phyloP scores from a whole-genome alignment of 495 filamentous ascomycete genomes.

The Tuber melanosporum region DNA sequence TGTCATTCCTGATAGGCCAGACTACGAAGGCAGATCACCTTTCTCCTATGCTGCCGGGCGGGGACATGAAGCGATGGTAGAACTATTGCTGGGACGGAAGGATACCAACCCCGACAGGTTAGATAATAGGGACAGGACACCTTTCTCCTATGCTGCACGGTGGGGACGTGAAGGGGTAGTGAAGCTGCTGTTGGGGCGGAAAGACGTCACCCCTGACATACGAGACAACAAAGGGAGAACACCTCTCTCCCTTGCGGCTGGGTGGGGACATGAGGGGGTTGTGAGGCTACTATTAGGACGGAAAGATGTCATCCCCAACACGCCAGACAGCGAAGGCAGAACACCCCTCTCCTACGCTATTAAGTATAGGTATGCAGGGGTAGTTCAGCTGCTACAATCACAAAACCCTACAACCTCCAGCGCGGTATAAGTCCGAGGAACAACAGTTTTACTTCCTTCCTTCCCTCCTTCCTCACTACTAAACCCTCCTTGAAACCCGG shows the following conservation, averaged over 20 bases:
- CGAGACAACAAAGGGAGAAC: background rate
- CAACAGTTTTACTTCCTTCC: background rate
- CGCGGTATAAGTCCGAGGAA: too few species aligned
- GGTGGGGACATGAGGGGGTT: background rate
- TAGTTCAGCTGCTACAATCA: background rate
- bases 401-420: background rate
- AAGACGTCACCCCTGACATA: background rate
- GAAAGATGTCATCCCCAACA: background rate
- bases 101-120: background rate
- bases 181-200: too few species aligned
- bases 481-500: background rate
- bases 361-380: background rate
- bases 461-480: background rate
- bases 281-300: too few species aligned
- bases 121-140: background rate
- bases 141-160: background rate
- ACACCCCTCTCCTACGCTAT: too few species aligned
- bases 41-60: background rate
- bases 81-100: background rate
- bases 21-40: background rate
- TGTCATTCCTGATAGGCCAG: background rate
- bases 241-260: too few species aligned
- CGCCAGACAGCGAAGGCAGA: background rate
- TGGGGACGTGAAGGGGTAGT: background rate
- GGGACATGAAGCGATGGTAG: background rate